Base-by-base conservation (phyloP, 2,329 filamentous ascomycete species). In the Capronia coronata region DNA sequence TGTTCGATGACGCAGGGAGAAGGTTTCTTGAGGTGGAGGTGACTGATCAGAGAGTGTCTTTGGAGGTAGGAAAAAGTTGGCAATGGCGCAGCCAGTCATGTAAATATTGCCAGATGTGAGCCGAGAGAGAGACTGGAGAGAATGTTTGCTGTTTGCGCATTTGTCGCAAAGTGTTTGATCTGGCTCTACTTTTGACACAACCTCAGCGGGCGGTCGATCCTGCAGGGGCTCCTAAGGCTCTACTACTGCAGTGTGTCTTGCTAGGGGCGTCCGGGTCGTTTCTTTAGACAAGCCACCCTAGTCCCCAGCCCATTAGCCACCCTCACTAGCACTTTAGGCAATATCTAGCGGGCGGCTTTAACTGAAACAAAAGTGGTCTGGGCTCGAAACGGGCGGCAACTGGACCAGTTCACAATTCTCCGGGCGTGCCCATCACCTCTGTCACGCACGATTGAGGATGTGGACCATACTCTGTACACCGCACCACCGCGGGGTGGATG, bases 401-500 rank as follows among this genome's bases (percentile, higher is more conserved):
- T 19, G 16, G 34, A 11, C 34, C 7, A 37, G 34, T 37, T 37
- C 18, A 37, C 3, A 6, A 37, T 37, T 19, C 2, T 37, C 34
- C 34, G 14, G 34, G 34, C 19, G 34, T 19, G 34, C 34, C 34
- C n/a, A 19, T 37, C 14, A 18, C 18, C 18, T 32, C 34, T 19
- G 38, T 41, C 21, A 41, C n/a, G 6, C n/a, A 21, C 21, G 38
- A 4, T 41, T 14, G 9, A 22, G 21, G 18, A 41, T 11, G 23
- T 25, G 38, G 38, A 25, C 18, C 21, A 16, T 21, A 18, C 7
- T 6, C 7, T 7, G 8, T 16, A 37, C n/a, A 8, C 34, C 34
- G 23, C n/a, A n/a, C n/a, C n/a, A 38, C 19, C 43, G 27, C 37
- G 25, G 27, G 32, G 50, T n/a, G n/a, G n/a, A n/a, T n/a, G n/a